Percentiles rank a stretch among this genome's conserved stretches.
phyloP scores from a whole-genome alignment of 2,329 filamentous ascomycete species.

The Colletotrichum trifolii region DNA sequence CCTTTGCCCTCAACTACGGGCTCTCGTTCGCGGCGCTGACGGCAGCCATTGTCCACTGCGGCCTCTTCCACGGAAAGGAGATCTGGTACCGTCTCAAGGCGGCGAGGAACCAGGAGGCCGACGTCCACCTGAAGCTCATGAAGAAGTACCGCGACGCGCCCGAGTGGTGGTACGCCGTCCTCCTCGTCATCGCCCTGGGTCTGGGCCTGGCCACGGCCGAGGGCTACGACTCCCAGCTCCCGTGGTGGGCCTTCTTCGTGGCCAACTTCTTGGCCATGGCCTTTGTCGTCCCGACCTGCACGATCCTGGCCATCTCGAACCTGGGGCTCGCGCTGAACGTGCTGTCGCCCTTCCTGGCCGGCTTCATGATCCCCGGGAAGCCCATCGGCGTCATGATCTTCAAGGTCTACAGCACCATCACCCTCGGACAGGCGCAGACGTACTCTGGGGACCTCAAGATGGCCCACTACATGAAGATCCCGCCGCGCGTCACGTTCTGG shows the following conservation, averaged over 20 bases:
- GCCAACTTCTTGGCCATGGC: slow-evolving; percentile 47
- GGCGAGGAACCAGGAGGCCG: slow-evolving; percentile 59
- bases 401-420: slow-evolving; percentile 47
- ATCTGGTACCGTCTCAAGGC: slow-evolving; percentile 49
- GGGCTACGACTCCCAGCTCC: slow-evolving; percentile 65
- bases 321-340: slow-evolving; percentile 50
- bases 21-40: slow-evolving; percentile 62
- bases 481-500: slow-evolving; percentile 68
- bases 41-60: slow-evolving; percentile 62
- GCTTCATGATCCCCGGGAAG: slow-evolving; percentile 62
- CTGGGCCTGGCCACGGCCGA: slow-evolving; percentile 64
- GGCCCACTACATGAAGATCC: slow-evolving; percentile 64
- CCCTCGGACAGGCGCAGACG: slow-evolving; percentile 41
- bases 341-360: slow-evolving; percentile 58
- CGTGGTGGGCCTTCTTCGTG: slow-evolving; percentile 46
- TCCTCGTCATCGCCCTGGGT: slow-evolving; percentile 61
- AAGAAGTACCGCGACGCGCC: slow-evolving; percentile 68
- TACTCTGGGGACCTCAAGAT: slow-evolving; percentile 60
- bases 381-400: slow-evolving; percentile 51
- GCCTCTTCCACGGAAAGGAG: slow-evolving; percentile 64
- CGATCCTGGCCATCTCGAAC: slow-evolving; percentile 31
- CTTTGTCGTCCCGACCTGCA: slow-evolving; percentile 59
- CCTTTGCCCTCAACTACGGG: slow-evolving; percentile 55
- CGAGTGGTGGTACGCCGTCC: slow-evolving; percentile 64
- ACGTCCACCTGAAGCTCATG: slow-evolving; percentile 68